Conservation (phyloP, 2,329 filamentous ascomycete genomes). For the Nemania serpens region DNA sequence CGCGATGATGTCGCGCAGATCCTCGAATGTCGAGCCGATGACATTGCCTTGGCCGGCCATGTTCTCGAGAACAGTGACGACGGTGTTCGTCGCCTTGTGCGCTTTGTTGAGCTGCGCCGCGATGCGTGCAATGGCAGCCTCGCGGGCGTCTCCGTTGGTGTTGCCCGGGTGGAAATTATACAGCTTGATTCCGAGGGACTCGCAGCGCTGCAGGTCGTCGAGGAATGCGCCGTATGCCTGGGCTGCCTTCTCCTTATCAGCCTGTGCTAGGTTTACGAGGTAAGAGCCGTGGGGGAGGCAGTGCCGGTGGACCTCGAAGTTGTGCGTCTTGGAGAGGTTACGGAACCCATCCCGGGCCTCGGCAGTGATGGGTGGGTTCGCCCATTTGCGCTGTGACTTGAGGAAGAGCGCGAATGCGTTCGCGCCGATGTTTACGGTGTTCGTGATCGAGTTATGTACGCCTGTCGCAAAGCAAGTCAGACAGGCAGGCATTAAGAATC, state of each 20-base stretch:
- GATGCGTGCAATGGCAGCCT: slow-evolving; percentile 76
- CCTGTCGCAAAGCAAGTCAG: slow-evolving; percentile 54
- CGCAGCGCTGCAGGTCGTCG: slow-evolving; percentile 85
- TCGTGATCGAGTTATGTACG: slow-evolving; percentile 84
- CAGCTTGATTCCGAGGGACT: slow-evolving; percentile 81
- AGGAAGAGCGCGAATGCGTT: slow-evolving; percentile 95
- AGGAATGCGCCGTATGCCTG: slow-evolving; percentile 87
- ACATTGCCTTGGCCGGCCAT: slow-evolving; percentile 93
- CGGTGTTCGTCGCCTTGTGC: slow-evolving; percentile 73
- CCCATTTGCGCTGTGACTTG: slow-evolving; percentile 96
- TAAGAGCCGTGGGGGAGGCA: slow-evolving; percentile 94
- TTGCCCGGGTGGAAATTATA: slow-evolving; percentile 99
- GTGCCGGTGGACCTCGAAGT: slow-evolving; percentile 72
- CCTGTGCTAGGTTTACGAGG: slow-evolving; percentile 91
- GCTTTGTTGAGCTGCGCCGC: slow-evolving; percentile 82
- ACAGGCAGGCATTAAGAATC: background rate
- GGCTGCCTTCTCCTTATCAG: slow-evolving; percentile 75
- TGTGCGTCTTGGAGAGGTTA: slow-evolving; percentile 67
- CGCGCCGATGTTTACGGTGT: slow-evolving; percentile 79
- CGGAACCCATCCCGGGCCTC: slow-evolving; percentile 73
- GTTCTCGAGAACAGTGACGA: slow-evolving; percentile 88
- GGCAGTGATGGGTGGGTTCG: slow-evolving; percentile 74
- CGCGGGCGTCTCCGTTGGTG: slow-evolving; percentile 68
- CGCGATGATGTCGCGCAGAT: slow-evolving; percentile 82
- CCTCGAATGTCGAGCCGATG: slow-evolving; percentile 82